Evolutionary conservation across 2,329 filamentous ascomycete species (phyloP).

Genomic region (Fusarium sp.): DNA sequence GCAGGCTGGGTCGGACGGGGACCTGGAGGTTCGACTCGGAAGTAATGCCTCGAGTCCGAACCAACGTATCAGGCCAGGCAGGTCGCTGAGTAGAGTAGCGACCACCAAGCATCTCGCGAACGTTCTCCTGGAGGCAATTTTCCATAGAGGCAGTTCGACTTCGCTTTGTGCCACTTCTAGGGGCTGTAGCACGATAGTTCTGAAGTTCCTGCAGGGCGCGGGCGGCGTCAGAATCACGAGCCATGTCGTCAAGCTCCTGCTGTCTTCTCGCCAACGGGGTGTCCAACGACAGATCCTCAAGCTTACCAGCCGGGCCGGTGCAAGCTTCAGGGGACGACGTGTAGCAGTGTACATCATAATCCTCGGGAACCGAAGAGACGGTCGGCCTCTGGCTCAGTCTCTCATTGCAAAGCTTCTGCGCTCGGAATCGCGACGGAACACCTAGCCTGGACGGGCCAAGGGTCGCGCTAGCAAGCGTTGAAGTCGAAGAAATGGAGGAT

Average conservation of each 20-base stretch:
- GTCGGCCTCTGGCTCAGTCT: conserved; percentile 64
- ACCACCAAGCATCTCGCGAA: conserved; percentile 69
- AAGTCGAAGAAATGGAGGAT: conserved; percentile 73
- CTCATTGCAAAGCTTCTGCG: conserved; percentile 68
- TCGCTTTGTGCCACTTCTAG: conserved; percentile 64
- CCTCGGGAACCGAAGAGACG: conserved; percentile 69
- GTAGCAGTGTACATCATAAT: conserved; percentile 62
- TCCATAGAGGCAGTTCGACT: conserved; percentile 70
- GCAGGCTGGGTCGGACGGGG: conserved; percentile 56
- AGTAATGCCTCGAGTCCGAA: conserved; percentile 50
- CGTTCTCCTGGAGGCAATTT: conserved; percentile 72
- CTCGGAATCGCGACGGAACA: conserved; percentile 72
- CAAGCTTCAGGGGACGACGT: conserved; percentile 69
- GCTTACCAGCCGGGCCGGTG: conserved; percentile 63
- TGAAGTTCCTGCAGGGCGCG: conserved; percentile 71
- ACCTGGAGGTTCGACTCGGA: conserved; percentile 52
- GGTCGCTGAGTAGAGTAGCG: conserved; percentile 46
- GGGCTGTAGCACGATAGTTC: conserved; percentile 57
- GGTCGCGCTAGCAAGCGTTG: conserved; percentile 70
- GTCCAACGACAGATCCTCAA: conserved; percentile 62
- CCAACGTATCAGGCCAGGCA: conserved; percentile 53
- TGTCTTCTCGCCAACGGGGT: conserved; percentile 60
- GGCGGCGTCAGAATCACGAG: conserved; percentile 64
- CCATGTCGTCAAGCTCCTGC: conserved; percentile 59
- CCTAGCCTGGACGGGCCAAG: conserved; percentile 62